phyloP scores from a whole-genome alignment of 2,329 filamentous ascomycete species.

The Cladosporium sp. region DNA sequence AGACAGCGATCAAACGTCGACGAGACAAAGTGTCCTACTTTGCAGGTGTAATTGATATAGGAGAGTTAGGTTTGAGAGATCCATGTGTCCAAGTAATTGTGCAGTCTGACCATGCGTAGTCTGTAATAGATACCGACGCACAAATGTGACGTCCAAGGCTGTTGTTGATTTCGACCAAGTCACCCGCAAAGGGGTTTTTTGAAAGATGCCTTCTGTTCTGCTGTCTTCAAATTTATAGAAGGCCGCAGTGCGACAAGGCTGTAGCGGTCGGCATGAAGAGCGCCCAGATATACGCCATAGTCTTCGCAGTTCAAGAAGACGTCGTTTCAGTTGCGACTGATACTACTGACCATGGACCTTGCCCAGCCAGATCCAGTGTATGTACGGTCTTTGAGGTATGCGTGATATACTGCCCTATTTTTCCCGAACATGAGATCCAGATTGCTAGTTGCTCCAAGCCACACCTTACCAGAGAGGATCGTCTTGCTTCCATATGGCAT shows the following conservation, averaged over 20 bases:
- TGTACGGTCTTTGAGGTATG: neutral
- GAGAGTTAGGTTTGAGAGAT: neutral
- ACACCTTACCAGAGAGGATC: neutral
- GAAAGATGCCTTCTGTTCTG: neutral
- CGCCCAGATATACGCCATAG: neutral
- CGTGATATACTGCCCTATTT: neutral
- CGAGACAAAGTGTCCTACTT: neutral
- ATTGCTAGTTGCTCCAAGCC: neutral
- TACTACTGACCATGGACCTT: neutral
- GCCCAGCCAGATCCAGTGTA: neutral
- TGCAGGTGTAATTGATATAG: neutral
- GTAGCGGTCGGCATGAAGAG: neutral
- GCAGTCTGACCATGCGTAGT: neutral
- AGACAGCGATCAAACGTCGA: too few relatives aligned
- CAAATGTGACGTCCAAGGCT: neutral
- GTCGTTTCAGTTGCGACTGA: neutral
- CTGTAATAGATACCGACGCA: neutral
- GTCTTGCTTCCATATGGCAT: neutral
- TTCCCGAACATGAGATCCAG: neutral
- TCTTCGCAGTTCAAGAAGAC: neutral
- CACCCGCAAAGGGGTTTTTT: neutral
- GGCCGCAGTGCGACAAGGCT: neutral
- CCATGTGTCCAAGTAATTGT: neutral
- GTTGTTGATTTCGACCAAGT: neutral
- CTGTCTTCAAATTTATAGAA: neutral